Conservation (phyloP, 352 stramenopile species). For the Phytopythium oedochilum region DNA sequence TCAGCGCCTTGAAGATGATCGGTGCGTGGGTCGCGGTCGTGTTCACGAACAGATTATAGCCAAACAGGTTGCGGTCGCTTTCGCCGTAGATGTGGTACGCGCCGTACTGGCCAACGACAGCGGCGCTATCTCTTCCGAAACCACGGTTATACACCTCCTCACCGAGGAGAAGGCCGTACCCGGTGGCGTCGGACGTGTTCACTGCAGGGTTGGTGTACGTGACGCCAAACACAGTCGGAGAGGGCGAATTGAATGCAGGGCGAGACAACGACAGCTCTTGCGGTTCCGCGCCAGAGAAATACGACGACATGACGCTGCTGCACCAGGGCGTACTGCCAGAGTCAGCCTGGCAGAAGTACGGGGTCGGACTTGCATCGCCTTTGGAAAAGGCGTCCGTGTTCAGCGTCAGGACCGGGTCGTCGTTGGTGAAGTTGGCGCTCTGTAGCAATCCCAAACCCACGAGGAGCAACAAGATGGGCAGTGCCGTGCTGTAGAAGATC, state of each 20-base stretch:
- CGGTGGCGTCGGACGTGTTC: constrained; percentile 39
- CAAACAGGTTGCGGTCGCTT: constrained; percentile 30
- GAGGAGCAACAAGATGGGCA: constrained; percentile 51
- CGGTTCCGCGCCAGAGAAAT: constrained; percentile 32
- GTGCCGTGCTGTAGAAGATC: constrained; percentile 45
- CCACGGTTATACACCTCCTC: constrained; percentile 49
- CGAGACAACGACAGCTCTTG: constrained; percentile 16
- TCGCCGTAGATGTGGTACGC: constrained; percentile 44
- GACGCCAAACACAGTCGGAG: constrained; percentile 53
- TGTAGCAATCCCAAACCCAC: constrained; percentile 48
- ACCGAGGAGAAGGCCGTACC: constrained; percentile 34
- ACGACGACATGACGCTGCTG: constrained; percentile 21
- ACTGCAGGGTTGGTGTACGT: constrained; percentile 42
- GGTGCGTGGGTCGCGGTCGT: constrained; percentile 42
- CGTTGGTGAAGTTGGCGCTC: constrained; percentile 22
- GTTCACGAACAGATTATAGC: constrained; percentile 71
- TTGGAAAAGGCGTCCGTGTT: constrained; percentile 26
- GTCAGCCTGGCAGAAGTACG: constrained; percentile 32
- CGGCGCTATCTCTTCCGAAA: constrained; percentile 7
- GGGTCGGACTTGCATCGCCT: constrained; percentile 31
- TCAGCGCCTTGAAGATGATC: constrained; percentile 57
- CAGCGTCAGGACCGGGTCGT: constrained; percentile 37
- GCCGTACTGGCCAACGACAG: constrained; percentile 37
- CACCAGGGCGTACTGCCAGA: constrained; percentile 27
- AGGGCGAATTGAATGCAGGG: constrained; percentile 25